Base-by-base conservation (phyloP, 371 early-diverging fungal genomes). In the Circinella minor region DNA sequence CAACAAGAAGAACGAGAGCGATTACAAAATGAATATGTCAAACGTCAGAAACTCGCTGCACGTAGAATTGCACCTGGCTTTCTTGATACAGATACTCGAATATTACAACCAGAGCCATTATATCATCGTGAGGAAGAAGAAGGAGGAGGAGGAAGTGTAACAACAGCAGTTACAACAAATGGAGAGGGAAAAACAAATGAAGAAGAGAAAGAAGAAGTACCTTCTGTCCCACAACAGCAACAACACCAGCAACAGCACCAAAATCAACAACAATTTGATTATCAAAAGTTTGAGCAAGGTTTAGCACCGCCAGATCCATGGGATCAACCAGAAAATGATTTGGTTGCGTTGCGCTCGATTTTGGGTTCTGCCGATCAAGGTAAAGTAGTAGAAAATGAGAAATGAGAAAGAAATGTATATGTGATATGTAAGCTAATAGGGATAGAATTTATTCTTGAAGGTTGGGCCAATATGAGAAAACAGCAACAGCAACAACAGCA, bases 271-370 rank as follows among this genome's bases (percentile, higher is more conserved):
- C 61, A 61, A 13, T 34, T 88, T 61, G 86, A 91, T 72, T 90
- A 81, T 72, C 80, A 82, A 27, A 86, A 88, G 66, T 92, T 92
- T 71, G 92, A 92, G 67, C 91, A 89, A 71, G 92, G 91, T 37
- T 71, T 89, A 17, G 87, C 91, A 36, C 91, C 92, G 4, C 88
- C 88, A 36, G 91, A 91, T 78, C 92, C 91, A 8, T 92, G 92
- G 92, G 91, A 90, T 72, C 81, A 87, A 18, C 87, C 87, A 15
- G 88, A 82, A 62, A 82, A 78, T 60, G 82, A 81, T 68, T 63
- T 87, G 65, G 82, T 80, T 17, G 89, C 88, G 34, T 68, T 89
- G 47, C 77, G 80, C n/a, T 80, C 80, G 1, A 77, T 84, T 51
- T 64, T 81, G 36, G 78, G 79, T 18, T 49, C 55, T 34, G 43